Percentiles rank a stretch among this genome's conserved stretches.
Conservation (phyloP, 129 eudicot species). For the Heracleum sosnowskyi region DNA sequence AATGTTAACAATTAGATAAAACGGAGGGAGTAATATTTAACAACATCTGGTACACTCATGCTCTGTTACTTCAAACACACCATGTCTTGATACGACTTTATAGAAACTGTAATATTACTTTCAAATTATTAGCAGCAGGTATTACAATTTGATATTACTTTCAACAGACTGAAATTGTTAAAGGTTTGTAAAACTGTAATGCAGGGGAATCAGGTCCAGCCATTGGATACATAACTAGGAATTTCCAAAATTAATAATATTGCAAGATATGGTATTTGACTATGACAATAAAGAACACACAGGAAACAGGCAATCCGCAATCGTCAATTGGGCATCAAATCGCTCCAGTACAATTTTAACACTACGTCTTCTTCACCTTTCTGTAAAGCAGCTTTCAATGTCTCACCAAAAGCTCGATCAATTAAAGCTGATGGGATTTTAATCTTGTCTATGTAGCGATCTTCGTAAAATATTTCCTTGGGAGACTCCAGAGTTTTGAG, state of each 20-base stretch:
- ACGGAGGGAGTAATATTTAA: too few species aligned
- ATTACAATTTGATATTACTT: background rate
- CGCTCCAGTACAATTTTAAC: conserved; percentile 82
- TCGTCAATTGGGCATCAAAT: conserved; percentile 61
- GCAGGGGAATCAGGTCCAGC: background rate
- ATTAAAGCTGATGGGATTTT: conserved; percentile 71
- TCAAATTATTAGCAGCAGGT: background rate
- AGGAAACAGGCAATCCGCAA: background rate
- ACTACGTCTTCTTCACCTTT: conserved; percentile 57
- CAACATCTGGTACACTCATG: too few species aligned
- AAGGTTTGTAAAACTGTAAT: background rate
- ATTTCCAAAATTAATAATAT: too few species aligned
- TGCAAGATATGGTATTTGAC: background rate
- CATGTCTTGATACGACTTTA: background rate
- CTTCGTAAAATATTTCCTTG: conserved; percentile 58
- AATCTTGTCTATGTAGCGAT: conserved; percentile 67
- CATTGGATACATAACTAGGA: background rate
- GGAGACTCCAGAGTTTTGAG: conserved; percentile 95
- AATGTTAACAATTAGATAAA: too few species aligned
- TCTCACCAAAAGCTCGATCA: conserved; percentile 46
- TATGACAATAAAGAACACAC: background rate
- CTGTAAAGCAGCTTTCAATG: conserved; percentile 52
- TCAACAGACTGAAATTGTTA: background rate
- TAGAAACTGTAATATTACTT: background rate
- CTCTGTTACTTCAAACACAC: background rate